Percentiles rank a stretch among this genome's conserved stretches.
Evolutionary conservation across 208 protist species (phyloP).

Genomic region (Tritrichomonas musculus): DNA sequence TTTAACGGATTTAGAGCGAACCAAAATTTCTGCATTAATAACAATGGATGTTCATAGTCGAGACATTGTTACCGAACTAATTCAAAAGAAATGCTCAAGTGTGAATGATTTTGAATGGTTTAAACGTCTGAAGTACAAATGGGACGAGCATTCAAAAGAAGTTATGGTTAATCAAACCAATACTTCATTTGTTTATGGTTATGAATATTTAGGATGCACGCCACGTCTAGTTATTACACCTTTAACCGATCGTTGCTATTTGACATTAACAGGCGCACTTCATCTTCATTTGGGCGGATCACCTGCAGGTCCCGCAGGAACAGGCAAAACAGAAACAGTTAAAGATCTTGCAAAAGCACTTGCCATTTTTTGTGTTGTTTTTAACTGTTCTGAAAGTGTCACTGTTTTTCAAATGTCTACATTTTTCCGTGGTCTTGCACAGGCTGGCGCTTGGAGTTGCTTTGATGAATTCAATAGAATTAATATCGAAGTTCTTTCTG

Average conservation of each 20-base stretch:
- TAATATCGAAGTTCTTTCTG: conserved; percentile 92
- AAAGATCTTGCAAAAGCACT: conserved; percentile 64
- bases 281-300: conserved; percentile 59
- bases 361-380: conserved; percentile 63
- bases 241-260: conserved; percentile 62
- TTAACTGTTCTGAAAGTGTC: conserved; percentile 64
- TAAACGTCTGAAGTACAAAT: conserved; percentile 46
- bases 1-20: conserved; percentile 74
- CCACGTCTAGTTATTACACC: conserved; percentile 60
- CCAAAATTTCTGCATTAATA: conserved; percentile 83
- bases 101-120: conserved; percentile 84
- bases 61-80: conserved; percentile 82
- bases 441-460: conserved; percentile 89
- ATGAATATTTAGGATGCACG: conserved; percentile 56
- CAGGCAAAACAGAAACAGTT: conserved; percentile 64
- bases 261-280: conserved; percentile 64
- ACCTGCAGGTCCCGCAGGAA: conserved; percentile 61
- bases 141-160: conserved; percentile 55
- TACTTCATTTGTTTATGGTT: conserved; percentile 47
- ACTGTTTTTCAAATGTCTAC: conserved; percentile 77
- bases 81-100: conserved; percentile 64
- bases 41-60: conserved; percentile 91
- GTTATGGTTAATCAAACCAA: conserved; percentile 48
- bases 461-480: conserved; percentile 97
- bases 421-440: conserved; percentile 87